Conservation (phyloP, 2,329 filamentous ascomycete species). For the Xylaria sp. region DNA sequence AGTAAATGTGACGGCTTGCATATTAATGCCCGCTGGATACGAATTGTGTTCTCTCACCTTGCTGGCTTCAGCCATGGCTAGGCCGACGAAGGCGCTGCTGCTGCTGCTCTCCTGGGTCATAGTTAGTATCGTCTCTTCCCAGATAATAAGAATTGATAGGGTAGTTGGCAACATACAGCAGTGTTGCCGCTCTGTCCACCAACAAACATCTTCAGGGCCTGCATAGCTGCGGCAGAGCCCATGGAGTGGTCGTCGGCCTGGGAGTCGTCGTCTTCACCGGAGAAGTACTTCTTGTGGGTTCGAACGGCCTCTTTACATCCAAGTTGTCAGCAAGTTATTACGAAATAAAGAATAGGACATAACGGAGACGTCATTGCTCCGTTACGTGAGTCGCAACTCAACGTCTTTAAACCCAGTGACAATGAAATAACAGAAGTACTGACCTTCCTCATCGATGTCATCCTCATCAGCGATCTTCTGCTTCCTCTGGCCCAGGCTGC, state of each 20-base stretch:
- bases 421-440: conserved; percentile 9
- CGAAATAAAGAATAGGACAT: background rate
- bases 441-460: conserved; percentile 47
- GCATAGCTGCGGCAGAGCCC: conserved; percentile 72
- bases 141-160: background rate
- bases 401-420: too few relatives aligned
- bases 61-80: conserved; percentile 83
- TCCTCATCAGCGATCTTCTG: conserved; percentile 41
- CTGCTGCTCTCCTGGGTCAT: conserved; percentile 40
- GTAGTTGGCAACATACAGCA: conserved; percentile 24
- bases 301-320: conserved; percentile 54
- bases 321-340: conserved; percentile 1
- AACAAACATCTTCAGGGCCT: conserved; percentile 75
- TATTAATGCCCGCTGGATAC: background rate
- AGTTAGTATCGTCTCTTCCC: conserved; percentile 3
- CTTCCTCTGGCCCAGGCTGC: conserved; percentile 46
- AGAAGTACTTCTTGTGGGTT: conserved; percentile 72
- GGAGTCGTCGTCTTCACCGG: conserved; percentile 40
- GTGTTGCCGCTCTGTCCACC: conserved; percentile 44
- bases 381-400: background rate
- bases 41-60: conserved; percentile 48
- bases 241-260: conserved; percentile 48
- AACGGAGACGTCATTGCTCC: background rate
- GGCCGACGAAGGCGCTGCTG: conserved; percentile 74
- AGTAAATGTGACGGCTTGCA: background rate